Evolutionary conservation across 1,284 basidiomycete species (phyloP).

Genomic region (Flammula alnicola): DNA sequence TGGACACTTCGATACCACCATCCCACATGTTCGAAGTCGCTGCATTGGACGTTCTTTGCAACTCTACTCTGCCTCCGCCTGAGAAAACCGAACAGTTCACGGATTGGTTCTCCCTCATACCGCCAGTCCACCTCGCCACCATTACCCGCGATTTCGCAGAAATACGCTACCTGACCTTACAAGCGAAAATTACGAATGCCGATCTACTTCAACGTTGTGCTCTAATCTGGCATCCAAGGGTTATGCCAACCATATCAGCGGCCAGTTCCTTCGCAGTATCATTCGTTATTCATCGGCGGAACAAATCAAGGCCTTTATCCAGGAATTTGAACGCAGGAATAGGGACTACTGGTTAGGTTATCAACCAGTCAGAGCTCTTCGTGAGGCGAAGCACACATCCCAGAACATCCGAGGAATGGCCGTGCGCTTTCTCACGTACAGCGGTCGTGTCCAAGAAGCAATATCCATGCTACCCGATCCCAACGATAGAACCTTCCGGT

Average conservation of each 20-base stretch:
- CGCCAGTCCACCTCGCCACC: not conserved
- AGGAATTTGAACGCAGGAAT: not conserved
- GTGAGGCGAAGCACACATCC: not conserved
- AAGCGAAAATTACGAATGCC: not conserved
- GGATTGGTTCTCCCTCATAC: constrained; percentile 2
- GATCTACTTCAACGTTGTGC: not conserved
- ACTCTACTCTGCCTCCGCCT: not conserved
- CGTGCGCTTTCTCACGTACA: not conserved
- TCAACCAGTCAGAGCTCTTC: not conserved
- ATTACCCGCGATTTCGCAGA: not conserved
- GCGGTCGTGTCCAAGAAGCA: constrained; percentile 1
- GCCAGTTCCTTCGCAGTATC: not conserved
- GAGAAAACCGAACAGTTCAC: not conserved
- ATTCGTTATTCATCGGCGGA: not conserved
- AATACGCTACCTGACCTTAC: not conserved
- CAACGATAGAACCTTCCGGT: not conserved
- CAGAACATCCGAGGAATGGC: constrained; percentile 1
- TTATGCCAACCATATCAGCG: not conserved
- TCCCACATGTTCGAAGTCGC: constrained; percentile 2
- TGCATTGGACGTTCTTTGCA: not conserved
- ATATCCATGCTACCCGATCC: not conserved
- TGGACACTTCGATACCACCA: not conserved
- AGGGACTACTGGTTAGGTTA: not conserved
- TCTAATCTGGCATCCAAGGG: constrained; percentile 6
- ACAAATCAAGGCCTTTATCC: not conserved